phyloP scores from a whole-genome alignment of 192 early-diverging fungal genomes.

The Mortierella alpina region DNA sequence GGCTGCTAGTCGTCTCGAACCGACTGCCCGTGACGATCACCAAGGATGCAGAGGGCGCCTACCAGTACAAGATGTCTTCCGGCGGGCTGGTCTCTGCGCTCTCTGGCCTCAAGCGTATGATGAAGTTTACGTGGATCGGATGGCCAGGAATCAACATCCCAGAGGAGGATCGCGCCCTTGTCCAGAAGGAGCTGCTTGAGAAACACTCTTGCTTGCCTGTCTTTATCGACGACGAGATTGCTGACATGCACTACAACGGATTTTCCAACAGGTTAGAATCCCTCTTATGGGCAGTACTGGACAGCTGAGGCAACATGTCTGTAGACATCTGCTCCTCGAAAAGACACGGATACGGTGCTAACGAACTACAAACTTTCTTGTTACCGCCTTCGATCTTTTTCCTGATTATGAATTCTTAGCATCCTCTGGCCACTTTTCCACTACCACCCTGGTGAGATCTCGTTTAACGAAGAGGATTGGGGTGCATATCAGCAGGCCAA shows the following conservation, averaged over 20 bases:
- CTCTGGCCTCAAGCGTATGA: slow-evolving; percentile 92
- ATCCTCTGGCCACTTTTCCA: slow-evolving; percentile 99
- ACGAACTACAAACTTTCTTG: not conserved
- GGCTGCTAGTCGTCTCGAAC: slow-evolving; percentile 95
- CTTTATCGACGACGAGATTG: slow-evolving; percentile 92
- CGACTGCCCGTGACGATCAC: slow-evolving; percentile 94
- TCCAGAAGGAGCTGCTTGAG: slow-evolving; percentile 77
- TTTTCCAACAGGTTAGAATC: slow-evolving; percentile 85
- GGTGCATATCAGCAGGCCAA: slow-evolving; percentile 95
- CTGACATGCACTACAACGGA: slow-evolving; percentile 97
- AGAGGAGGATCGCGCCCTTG: slow-evolving; percentile 74
- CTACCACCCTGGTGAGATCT: slow-evolving; percentile 98
- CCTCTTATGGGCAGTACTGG: not conserved
- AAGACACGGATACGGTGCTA: not conserved
- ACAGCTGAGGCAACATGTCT: not conserved
- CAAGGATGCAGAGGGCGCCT: slow-evolving; percentile 62
- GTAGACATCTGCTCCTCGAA: not conserved
- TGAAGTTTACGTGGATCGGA: slow-evolving; percentile 98
- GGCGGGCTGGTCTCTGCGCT: slow-evolving; percentile 97
- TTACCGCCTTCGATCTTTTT: not conserved
- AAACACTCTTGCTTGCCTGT: slow-evolving; percentile 93
- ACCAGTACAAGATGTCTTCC: slow-evolving; percentile 84
- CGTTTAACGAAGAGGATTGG: slow-evolving; percentile 95
- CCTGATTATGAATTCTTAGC: slow-evolving; percentile 50
- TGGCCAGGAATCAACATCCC: slow-evolving; percentile 96